These are phyloP conservation scores for Eragrostis nindensis DNA, from an alignment of 176 grass and related monocot species.

Conservation along the genomic window DNA sequence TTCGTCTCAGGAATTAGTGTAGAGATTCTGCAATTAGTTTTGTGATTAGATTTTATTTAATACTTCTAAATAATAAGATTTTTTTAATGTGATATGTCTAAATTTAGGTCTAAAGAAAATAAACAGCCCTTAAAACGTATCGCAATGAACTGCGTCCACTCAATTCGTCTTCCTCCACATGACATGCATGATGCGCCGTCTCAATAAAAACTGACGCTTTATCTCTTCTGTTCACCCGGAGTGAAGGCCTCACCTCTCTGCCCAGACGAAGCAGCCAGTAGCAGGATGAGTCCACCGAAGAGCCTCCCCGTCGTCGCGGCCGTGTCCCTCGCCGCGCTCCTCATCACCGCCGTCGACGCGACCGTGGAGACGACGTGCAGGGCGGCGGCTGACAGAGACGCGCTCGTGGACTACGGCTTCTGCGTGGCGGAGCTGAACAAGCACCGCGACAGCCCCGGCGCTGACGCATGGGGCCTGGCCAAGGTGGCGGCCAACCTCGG, in stretches of 20 bases:
- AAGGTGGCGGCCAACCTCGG: conserved; percentile 53
- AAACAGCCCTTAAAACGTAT: neutral
- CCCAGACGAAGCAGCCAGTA: neutral
- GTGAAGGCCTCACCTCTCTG: neutral
- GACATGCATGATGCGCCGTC: neutral
- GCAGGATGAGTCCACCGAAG: neutral
- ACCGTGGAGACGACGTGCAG: conserved; percentile 53
- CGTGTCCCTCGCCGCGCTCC: neutral
- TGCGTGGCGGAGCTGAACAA: conserved; percentile 49
- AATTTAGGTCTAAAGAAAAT: too few relatives aligned
- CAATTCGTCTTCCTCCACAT: neutral
- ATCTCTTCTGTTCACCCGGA: neutral
- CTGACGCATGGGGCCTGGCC: conserved; percentile 52
- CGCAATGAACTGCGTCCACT: neutral
- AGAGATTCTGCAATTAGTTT: too few relatives aligned
- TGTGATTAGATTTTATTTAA: too few relatives aligned
- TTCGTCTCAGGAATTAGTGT: too few relatives aligned
- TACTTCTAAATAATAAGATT: too few relatives aligned
- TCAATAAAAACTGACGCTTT: neutral
- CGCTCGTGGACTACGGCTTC: conserved; percentile 43
- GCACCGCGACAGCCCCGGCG: conserved; percentile 48
- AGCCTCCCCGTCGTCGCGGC: neutral
- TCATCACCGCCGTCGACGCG: conserved; percentile 7
- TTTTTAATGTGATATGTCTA: too few relatives aligned
- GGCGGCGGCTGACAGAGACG: conserved; percentile 37